phyloP scores from a whole-genome alignment of 305 asterid genomes.

The Solanum hybrid region DNA sequence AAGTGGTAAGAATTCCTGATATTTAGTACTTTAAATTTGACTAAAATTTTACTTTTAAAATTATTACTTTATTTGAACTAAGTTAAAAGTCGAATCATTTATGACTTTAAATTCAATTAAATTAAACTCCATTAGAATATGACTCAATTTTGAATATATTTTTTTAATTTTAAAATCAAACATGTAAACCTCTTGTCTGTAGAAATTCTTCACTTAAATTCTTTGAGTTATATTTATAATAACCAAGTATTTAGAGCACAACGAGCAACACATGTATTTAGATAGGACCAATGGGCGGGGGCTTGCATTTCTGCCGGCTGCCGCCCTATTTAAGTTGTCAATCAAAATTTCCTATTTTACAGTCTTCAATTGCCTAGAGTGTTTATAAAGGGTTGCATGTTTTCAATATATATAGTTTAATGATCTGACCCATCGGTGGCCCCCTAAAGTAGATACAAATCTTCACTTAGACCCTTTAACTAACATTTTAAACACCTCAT shows the following conservation, averaged over 20 bases:
- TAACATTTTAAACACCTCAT: neutral
- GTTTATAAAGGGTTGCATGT: no score
- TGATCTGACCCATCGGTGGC: neutral
- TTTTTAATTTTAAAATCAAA: neutral
- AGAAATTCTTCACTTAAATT: neutral
- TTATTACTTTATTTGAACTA: neutral
- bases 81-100: neutral
- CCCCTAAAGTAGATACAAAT: neutral
- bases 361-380: no score
- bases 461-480: neutral
- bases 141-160: neutral
- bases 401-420: no score
- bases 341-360: no score
- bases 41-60: neutral
- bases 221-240: neutral
- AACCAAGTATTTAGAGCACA: neutral
- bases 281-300: no score
- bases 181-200: neutral
- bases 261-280: no score
- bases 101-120: neutral
- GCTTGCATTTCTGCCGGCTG: no score
- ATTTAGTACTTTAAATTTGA: neutral
- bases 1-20: neutral
- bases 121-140: neutral
- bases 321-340: no score